Conservation (phyloP, 2,329 filamentous ascomycete genomes). For the Ophiostoma sp. region DNA sequence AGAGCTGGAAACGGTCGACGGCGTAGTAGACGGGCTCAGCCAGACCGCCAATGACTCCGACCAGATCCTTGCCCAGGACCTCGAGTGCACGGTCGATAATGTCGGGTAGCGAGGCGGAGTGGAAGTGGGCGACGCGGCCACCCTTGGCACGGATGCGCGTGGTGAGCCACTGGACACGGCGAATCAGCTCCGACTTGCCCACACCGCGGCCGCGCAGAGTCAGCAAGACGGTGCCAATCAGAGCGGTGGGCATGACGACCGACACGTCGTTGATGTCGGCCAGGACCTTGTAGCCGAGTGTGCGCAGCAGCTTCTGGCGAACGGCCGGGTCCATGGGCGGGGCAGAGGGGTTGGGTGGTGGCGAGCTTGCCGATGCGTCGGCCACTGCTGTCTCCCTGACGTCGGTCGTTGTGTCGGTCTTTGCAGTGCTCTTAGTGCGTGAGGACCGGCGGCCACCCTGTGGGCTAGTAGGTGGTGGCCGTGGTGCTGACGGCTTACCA, state of each 20-base stretch:
- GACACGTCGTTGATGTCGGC: conserved; percentile 94
- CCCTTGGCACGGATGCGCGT: conserved; percentile 80
- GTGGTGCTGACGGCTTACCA: conserved; percentile 45
- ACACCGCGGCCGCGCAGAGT: conserved; percentile 91
- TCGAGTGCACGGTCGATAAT: conserved; percentile 90
- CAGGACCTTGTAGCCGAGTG: conserved; percentile 87
- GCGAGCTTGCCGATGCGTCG: not conserved
- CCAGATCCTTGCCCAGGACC: conserved; percentile 84
- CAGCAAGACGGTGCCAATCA: conserved; percentile 90
- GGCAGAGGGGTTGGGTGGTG: conserved; percentile 31
- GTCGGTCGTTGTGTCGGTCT: not conserved
- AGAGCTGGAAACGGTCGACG: conserved; percentile 93
- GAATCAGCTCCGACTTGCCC: conserved; percentile 79
- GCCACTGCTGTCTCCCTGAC: not conserved
- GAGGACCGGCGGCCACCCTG: conserved; percentile 35
- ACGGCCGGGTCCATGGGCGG: conserved; percentile 54
- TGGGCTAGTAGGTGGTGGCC: conserved; percentile 48
- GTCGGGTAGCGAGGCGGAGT: conserved; percentile 71
- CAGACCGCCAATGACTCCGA: conserved; percentile 75
- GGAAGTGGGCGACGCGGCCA: conserved; percentile 91
- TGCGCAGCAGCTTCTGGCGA: conserved; percentile 74
- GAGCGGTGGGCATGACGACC: conserved; percentile 95
- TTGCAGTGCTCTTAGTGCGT: not conserved
- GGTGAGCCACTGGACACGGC: conserved; percentile 88
- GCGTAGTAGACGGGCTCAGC: conserved; percentile 93